Conservation (phyloP, 495 filamentous ascomycete species). For the Hypoxylon fuscum region DNA sequence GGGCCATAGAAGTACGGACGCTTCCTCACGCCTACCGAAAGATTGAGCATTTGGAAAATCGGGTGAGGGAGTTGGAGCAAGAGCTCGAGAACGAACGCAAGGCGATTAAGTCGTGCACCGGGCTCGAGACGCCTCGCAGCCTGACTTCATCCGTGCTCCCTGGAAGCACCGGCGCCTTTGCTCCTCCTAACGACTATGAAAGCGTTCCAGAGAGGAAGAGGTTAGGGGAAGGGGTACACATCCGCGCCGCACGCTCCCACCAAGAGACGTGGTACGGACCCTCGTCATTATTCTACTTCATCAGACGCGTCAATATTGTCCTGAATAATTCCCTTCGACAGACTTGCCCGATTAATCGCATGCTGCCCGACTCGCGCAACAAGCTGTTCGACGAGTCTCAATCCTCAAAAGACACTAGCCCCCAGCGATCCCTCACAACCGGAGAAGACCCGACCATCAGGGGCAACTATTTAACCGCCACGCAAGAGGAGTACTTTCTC, state of each 20-base stretch:
- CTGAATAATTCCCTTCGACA: constrained; percentile 46
- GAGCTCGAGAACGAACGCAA: constrained; percentile 42
- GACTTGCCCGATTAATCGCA: constrained; percentile 32
- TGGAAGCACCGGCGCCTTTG: not conserved
- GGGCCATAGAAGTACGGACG: constrained; percentile 45
- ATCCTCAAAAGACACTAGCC: constrained; percentile 4
- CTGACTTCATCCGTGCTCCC: constrained; percentile 2
- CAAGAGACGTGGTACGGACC: constrained; percentile 52
- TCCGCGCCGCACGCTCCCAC: constrained; percentile 41
- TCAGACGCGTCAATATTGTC: constrained; percentile 48
- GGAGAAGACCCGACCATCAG: not conserved
- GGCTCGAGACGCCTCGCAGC: constrained; percentile 2
- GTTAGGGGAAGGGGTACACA: constrained; percentile 39
- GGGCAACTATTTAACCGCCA: constrained; percentile 25
- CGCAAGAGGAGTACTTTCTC: constrained; percentile 59
- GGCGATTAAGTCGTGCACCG: constrained; percentile 9
- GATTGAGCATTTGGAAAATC: constrained; percentile 51
- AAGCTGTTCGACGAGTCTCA: constrained; percentile 25
- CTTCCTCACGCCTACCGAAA: constrained; percentile 51
- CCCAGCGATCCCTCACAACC: not conserved
- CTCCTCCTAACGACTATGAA: constrained; percentile 18
- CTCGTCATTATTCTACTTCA: constrained; percentile 54
- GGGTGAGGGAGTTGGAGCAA: constrained; percentile 52
- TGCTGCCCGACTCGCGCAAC: constrained; percentile 24
- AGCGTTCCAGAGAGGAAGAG: constrained; percentile 19